phyloP scores from a whole-genome alignment of 768 basidiomycete genomes.

The Mycena galericulata region DNA sequence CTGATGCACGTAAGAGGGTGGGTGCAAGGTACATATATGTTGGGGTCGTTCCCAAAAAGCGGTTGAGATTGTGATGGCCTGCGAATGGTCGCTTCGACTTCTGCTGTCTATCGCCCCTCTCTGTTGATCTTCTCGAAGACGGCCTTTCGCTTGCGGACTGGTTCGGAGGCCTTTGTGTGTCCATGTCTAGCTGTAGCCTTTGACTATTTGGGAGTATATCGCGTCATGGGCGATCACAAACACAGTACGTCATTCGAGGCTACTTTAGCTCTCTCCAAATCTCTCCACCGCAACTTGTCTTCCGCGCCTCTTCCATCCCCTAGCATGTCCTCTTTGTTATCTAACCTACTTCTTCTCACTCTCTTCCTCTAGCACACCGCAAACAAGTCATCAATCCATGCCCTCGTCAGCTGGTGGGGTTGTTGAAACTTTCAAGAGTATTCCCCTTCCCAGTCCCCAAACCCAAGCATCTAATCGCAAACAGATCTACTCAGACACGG shows the following conservation, averaged over 20 bases:
- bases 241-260: too few species aligned
- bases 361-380: too few species aligned
- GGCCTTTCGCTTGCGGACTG: constrained; percentile 2
- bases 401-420: constrained; percentile 67
- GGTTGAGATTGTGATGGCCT: constrained; percentile 3
- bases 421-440: constrained; percentile 92
- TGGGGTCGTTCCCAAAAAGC: constrained; percentile 5
- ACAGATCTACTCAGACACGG: constrained; percentile 87
- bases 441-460: constrained; percentile 33
- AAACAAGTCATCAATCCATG: constrained; percentile 52
- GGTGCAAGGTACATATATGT: not conserved
- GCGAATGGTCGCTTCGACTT: constrained; percentile 13
- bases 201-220: too few species aligned
- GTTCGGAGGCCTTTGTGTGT: not conserved
- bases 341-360: too few species aligned
- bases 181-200: not conserved
- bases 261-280: too few species aligned
- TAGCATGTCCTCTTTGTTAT: too few species aligned
- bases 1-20: constrained; percentile 29
- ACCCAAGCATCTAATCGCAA: constrained; percentile 22
- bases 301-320: too few species aligned
- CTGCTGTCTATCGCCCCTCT: constrained; percentile 20
- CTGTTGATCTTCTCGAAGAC: constrained; percentile 1
- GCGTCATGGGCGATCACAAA: too few species aligned
- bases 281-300: too few species aligned